Evolutionary conservation across 116 monocot genomes (phyloP), one percentile per base, ranked within the genome.

Genomic region (Trichopus zeylanicus): DNA sequence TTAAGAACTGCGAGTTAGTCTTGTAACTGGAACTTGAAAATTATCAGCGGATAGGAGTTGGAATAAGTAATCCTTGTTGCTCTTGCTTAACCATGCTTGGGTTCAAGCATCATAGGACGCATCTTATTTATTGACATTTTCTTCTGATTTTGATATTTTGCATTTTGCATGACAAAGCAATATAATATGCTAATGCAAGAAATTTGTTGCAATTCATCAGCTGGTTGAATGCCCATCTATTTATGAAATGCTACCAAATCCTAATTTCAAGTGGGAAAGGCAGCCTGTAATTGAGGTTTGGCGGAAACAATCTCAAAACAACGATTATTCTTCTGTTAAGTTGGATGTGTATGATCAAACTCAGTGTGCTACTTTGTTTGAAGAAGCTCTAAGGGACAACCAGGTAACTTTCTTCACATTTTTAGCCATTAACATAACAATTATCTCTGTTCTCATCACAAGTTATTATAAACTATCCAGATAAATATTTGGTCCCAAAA

Each of bases 161-260:
- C n/a, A 15, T 42, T 39, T 8, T 7, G 31, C 24, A 46, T 31
- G 23, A 49, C 38, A 22, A 56, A 19, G 31, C 30, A 31, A 19
- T 48, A 20, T 7, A 48, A 15, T n/a, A n/a, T 47, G 23, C 46
- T 60, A 34, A 53, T n/a, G n/a, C 16, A 60, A 55, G 24, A 23
- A 29, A 15, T 68, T 37, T 59, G 37, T 53, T 31, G 30, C 33
- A 25, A 23, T 60, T 23, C 73, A 48, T n/a, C 67, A 93, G 93
- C 63, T 93, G 60, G 68, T 93, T 64, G 93, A 85, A 61, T 93
- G 93, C 62, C 93, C 93, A 46, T 93, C 93, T 51, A 72, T 93
- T 25, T 93, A 93, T 34, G 93, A 93, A 63, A 77, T 93, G 85
- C 63, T 93, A 54, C 80, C 88, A 34, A 85, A 85, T 57, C 75